These are phyloP conservation scores for Helenozyma rhizophorensis DNA, from an alignment of 805 yeast genomes.

Conservation along the genomic window DNA sequence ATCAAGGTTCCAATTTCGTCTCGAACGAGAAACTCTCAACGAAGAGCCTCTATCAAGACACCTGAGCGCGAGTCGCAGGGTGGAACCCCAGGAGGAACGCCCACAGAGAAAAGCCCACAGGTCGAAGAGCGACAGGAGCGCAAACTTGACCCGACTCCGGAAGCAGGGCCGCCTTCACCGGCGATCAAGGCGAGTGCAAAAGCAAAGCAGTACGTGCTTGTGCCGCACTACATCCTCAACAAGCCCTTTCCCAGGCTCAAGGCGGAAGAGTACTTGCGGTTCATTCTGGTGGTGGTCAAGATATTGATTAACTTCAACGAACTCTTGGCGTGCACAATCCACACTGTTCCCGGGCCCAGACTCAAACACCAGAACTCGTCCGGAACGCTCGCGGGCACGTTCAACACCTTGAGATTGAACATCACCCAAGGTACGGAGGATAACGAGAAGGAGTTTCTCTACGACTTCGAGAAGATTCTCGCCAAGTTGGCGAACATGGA, in stretches of 20 bases:
- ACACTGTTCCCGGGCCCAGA: slow-evolving; percentile 1
- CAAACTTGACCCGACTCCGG: too few relatives aligned
- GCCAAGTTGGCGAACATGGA: slow-evolving; percentile 12
- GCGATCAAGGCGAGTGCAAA: not conserved
- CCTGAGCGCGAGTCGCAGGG: not conserved
- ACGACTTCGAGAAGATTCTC: slow-evolving; percentile 20
- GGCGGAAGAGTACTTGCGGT: slow-evolving; percentile 33
- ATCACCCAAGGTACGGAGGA: slow-evolving; percentile 1
- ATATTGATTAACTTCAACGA: slow-evolving; percentile 32
- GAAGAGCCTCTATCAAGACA: slow-evolving; percentile 8
- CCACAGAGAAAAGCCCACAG: too few relatives aligned
- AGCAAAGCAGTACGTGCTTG: slow-evolving; percentile 27
- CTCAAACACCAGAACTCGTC: slow-evolving; percentile 1
- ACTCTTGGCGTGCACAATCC: slow-evolving; percentile 5
- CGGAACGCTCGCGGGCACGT: not conserved
- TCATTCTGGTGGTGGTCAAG: slow-evolving; percentile 34
- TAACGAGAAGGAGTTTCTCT: slow-evolving; percentile 2
- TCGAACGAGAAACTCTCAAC: slow-evolving; percentile 13
- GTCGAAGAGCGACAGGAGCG: too few relatives aligned
- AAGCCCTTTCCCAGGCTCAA: slow-evolving; percentile 36
- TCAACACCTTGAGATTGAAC: slow-evolving; percentile 1
- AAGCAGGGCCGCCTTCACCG: too few relatives aligned
- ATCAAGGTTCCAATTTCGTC: slow-evolving; percentile 14
- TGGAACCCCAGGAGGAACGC: not conserved
- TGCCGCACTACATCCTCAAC: slow-evolving; percentile 39